Evolutionary conservation across 2,329 filamentous ascomycete species (phyloP), one percentile per base, ranked within the genome.

Genomic region (Leptographium lundbergii): DNA sequence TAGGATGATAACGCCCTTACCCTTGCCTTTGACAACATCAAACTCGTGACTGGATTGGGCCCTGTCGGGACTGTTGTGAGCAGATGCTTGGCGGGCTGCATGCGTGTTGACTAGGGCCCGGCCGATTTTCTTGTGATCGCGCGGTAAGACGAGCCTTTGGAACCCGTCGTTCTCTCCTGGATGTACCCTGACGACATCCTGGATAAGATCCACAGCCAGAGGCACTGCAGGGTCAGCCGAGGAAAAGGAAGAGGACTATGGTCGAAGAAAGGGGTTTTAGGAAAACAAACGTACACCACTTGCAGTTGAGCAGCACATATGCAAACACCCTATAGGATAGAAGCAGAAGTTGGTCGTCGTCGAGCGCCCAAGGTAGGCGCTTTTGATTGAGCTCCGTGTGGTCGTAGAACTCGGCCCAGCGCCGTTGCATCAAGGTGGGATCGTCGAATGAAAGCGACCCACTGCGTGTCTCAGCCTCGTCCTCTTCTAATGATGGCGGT

Each of bases 1-100:
- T 7, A 61, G 59, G 27, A 58, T 56, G 54, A 59, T 53, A 7
- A 36, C 11, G 36, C 58, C 58, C 25, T 42, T 54, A 34, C 55
- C 58, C 25, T 42, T 54, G 47, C 55, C 52, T 4, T 25, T 25
- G 50, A 34, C 50, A 1, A 52, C 27, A 10, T 52, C 50, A 10
- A 52, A 29, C 25, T 52, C 50, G 22, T 14, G 50, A 6, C 25
- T 27, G 22, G 27, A 24, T 17, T 47, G 36, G 36, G 10, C 24
- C 47, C 6, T 11, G n/a, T 14, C 25, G 24, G 48, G 7, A 6
- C 5, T 52, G 27, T n/a, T 11, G 0, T 52, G 22, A 2, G 50
- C 27, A 6, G 50, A 17, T 13, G 27, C 50, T 11, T 52, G 50
- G 1, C 50, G 50, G 11, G 50, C 25, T 1, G 25, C 17, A 14